Percentiles rank a stretch among this genome's conserved stretches.
Evolutionary conservation across 345 rosid species (phyloP).

Genomic region (Raphanus sativus): DNA sequence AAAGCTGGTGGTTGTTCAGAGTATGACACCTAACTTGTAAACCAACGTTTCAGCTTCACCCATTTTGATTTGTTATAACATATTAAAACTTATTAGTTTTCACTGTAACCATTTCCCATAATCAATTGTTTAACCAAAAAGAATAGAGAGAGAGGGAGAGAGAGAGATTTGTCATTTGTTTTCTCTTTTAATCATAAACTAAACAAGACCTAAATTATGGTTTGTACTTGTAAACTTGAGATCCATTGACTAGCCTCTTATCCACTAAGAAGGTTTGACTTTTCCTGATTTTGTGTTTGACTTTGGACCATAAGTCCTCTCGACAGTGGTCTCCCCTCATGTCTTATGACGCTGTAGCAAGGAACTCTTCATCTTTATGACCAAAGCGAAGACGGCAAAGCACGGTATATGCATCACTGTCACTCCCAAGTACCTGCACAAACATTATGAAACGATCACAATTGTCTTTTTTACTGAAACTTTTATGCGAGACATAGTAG

Average conservation of each 20-base stretch:
- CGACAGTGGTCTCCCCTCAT: background rate
- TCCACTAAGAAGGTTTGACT: background rate
- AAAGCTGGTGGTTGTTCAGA: background rate
- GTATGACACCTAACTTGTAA: conserved; percentile 15
- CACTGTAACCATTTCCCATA: background rate
- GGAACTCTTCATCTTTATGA: conserved; percentile 57
- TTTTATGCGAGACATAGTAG: background rate
- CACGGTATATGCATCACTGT: conserved; percentile 70
- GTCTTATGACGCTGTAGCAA: conserved; percentile 41
- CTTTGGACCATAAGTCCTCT: background rate
- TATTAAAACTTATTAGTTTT: background rate
- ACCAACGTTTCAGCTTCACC: conserved; percentile 5
- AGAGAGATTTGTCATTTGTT: background rate
- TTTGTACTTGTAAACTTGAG: background rate
- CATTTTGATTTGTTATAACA: background rate
- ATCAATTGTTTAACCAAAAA: background rate
- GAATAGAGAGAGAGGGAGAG: background rate
- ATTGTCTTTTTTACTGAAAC: background rate
- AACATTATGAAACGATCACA: background rate
- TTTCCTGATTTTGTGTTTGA: background rate
- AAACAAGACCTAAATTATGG: background rate
- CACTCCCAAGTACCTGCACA: conserved; percentile 75
- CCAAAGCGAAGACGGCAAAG: conserved; percentile 59
- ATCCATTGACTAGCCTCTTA: background rate
- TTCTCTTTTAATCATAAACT: no score